Evolutionary conservation across 805 yeast genomes (phyloP).

Genomic region (Komagataella mondaviorum): DNA sequence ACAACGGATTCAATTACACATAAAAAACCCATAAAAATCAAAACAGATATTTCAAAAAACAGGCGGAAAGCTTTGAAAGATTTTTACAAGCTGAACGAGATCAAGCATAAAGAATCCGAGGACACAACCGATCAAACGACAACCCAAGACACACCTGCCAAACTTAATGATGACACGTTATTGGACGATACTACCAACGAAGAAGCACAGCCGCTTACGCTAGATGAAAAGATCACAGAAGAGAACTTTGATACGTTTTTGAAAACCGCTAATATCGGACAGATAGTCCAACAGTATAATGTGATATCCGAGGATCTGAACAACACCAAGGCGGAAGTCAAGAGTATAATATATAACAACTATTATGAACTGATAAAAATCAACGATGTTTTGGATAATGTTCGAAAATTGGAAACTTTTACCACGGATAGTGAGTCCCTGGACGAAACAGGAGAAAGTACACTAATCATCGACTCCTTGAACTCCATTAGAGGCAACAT

Average conservation of each 20-base stretch:
- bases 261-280: slow-evolving; percentile 14
- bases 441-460: background rate
- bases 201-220: background rate
- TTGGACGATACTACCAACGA: background rate
- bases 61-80: slow-evolving; percentile 28
- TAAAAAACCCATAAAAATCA: slow-evolving; percentile 10
- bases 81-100: slow-evolving; percentile 23
- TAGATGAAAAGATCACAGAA: slow-evolving; percentile 8
- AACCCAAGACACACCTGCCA: background rate
- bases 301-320: slow-evolving; percentile 30
- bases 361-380: slow-evolving; percentile 62
- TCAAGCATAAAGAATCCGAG: slow-evolving; percentile 8
- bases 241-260: slow-evolving; percentile 20
- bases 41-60: slow-evolving; percentile 10
- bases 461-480: background rate
- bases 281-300: slow-evolving; percentile 22
- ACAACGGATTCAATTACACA: slow-evolving; percentile 11
- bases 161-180: background rate
- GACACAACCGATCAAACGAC: background rate
- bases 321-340: slow-evolving; percentile 45
- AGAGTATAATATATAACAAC: slow-evolving; percentile 62
- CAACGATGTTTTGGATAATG: slow-evolving; percentile 32
- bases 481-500: background rate
- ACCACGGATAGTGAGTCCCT: background rate
- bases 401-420: background rate